A percentile compares a stretch with the other conserved stretches of the same genome.
These are phyloP conservation scores for Lactarius vividus DNA, from an alignment of 768 basidiomycete species.

Conservation along the genomic window DNA sequence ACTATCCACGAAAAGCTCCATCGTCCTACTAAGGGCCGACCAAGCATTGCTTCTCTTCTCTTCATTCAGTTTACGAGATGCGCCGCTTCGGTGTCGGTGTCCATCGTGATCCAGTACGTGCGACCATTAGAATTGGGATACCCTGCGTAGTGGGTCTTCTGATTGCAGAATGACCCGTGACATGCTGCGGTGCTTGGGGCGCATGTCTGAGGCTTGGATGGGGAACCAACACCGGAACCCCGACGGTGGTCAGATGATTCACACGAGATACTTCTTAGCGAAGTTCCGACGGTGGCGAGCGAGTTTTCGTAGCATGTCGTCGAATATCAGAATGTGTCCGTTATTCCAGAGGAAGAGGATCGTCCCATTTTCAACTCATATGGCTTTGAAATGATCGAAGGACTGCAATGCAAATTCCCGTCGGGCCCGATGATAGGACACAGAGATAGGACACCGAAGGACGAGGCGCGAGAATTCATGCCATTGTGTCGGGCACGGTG, in stretches of 20 bases:
- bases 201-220: not conserved
- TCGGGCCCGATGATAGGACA: conserved; percentile 12
- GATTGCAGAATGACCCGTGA: not conserved
- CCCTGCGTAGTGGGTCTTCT: not conserved
- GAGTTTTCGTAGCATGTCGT: not conserved
- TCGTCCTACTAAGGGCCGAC: not conserved
- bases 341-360: not conserved
- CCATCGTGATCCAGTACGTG: not conserved
- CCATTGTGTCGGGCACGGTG: not conserved
- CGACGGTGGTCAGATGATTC: not conserved
- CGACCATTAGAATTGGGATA: not conserved
- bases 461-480: conserved; percentile 2
- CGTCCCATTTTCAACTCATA: not conserved
- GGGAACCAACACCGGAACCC: not conserved
- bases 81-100: not conserved
- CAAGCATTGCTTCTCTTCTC: not conserved
- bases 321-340: not conserved
- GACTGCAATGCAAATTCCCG: not conserved
- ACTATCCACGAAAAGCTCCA: not conserved
- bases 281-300: not conserved
- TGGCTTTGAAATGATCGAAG: not conserved
- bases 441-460: conserved; percentile 5
- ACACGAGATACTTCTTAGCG: not conserved
- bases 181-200: not conserved
- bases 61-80: not conserved